These are phyloP conservation scores for Geotrichum aggregatum DNA, from an alignment of 1,139 yeast species.

Conservation along the genomic window DNA sequence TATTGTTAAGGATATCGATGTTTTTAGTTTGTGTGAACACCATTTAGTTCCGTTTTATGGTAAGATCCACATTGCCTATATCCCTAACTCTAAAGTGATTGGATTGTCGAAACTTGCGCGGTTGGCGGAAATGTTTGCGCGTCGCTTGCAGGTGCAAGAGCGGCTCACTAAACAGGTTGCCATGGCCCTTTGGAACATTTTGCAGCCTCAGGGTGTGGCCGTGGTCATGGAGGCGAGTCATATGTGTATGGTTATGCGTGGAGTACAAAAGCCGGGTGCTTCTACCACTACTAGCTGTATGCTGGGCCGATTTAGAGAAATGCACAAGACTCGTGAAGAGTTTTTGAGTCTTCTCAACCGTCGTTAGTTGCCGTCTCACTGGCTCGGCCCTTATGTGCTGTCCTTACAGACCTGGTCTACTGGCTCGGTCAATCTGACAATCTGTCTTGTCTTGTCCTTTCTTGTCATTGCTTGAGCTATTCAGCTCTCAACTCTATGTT, in stretches of 20 bases:
- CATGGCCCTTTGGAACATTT: conserved; percentile 84
- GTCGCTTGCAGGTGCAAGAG: conserved; percentile 95
- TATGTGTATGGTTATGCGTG: conserved; percentile 99
- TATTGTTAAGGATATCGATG: conserved; percentile 89
- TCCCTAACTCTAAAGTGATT: conserved; percentile 90
- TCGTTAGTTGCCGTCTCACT: neutral
- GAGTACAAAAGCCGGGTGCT: conserved; percentile 92
- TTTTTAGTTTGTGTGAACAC: conserved; percentile 91
- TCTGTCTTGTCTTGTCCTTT: neutral
- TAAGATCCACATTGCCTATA: conserved; percentile 92
- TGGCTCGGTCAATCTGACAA: too few relatives aligned
- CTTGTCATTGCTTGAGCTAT: neutral
- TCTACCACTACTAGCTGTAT: conserved; percentile 93
- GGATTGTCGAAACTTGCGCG: conserved; percentile 93
- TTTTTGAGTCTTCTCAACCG: conserved; percentile 64
- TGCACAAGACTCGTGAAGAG: conserved; percentile 94
- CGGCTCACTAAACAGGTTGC: conserved; percentile 95
- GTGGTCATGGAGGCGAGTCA: conserved; percentile 97
- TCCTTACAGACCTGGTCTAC: neutral
- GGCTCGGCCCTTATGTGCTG: neutral
- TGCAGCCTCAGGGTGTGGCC: conserved; percentile 94
- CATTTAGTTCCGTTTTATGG: conserved; percentile 97
- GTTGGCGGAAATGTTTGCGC: conserved; percentile 92
- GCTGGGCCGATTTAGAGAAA: conserved; percentile 91
- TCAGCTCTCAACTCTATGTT: neutral